Evolutionary conservation across 768 basidiomycete genomes (phyloP).

Genomic region (Leccinellum rugosiceps): DNA sequence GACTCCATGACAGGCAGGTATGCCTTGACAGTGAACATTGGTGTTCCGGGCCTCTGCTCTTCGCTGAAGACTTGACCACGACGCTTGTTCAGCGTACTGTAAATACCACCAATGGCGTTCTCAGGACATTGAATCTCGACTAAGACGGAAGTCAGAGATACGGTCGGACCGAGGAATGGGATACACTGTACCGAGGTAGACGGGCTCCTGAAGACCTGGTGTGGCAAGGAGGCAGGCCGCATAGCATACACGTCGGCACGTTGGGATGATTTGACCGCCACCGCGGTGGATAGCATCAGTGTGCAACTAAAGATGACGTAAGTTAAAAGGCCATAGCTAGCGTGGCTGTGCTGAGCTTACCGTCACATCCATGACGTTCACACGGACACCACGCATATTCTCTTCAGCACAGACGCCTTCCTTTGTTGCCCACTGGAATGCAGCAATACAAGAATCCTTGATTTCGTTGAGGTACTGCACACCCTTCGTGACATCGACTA

Average conservation of each 20-base stretch:
- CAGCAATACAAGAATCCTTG: conserved; percentile 99
- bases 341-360: conserved; percentile 41
- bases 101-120: conserved; percentile 96
- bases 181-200: conserved; percentile 73
- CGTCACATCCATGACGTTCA: conserved; percentile 95
- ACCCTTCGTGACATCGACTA: conserved; percentile 99
- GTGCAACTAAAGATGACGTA: conserved; percentile 61
- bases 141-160: conserved; percentile 29
- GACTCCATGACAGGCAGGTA: conserved; percentile 90
- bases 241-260: conserved; percentile 93
- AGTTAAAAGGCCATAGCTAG: background rate
- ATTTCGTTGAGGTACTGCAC: conserved; percentile 99
- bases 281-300: conserved; percentile 99
- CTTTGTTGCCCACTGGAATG: conserved; percentile 99
- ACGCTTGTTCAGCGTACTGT: conserved; percentile 89
- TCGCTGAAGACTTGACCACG: conserved; percentile 98
- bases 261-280: conserved; percentile 97
- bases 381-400: conserved; percentile 97
- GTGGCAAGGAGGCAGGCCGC: conserved; percentile 91
- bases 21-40: conserved; percentile 99
- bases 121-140: conserved; percentile 99
- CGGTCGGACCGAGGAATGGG: background rate
- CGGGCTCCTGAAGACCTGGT: conserved; percentile 92
- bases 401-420: conserved; percentile 96
- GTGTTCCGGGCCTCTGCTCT: conserved; percentile 95